Conservation (phyloP, 2,329 filamentous ascomycete species). For the Aspergillus udagawae region DNA sequence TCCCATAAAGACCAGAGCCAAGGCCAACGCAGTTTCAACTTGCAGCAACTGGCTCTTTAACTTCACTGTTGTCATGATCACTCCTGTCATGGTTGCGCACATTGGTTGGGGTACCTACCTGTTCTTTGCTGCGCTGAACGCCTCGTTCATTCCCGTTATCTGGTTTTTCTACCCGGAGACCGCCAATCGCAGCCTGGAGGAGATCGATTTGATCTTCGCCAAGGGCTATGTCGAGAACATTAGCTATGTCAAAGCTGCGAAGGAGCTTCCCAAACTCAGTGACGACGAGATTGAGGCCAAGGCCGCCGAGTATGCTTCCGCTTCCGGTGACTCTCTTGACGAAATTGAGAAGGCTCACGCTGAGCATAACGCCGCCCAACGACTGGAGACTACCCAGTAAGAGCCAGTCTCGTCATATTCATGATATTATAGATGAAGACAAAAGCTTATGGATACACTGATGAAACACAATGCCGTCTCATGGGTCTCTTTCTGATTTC, state of each 20-base stretch:
- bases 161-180: constrained; percentile 55
- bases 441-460: not conserved
- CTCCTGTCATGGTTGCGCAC: constrained; percentile 37
- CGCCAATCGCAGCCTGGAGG: constrained; percentile 41
- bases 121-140: constrained; percentile 42
- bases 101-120: constrained; percentile 44
- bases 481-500: not conserved
- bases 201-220: constrained; percentile 44
- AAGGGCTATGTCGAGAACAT: constrained; percentile 43
- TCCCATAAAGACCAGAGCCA: constrained; percentile 53
- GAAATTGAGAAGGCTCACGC: constrained; percentile 22
- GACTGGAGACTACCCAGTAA: constrained; percentile 10
- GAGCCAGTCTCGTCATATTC: constrained; percentile 8
- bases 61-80: constrained; percentile 52
- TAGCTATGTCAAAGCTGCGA: constrained; percentile 33
- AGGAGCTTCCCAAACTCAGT: constrained; percentile 29
- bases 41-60: constrained; percentile 56
- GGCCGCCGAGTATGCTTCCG: constrained; percentile 30
- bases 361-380: constrained; percentile 6
- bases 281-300: constrained; percentile 34
- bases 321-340: constrained; percentile 9
- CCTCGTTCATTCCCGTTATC: constrained; percentile 48
- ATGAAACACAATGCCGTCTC: not conserved
- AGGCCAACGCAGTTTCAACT: constrained; percentile 53
- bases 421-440: not conserved